Evolutionary conservation across 805 yeast species (phyloP).

Genomic region (Candida gorgasii): DNA sequence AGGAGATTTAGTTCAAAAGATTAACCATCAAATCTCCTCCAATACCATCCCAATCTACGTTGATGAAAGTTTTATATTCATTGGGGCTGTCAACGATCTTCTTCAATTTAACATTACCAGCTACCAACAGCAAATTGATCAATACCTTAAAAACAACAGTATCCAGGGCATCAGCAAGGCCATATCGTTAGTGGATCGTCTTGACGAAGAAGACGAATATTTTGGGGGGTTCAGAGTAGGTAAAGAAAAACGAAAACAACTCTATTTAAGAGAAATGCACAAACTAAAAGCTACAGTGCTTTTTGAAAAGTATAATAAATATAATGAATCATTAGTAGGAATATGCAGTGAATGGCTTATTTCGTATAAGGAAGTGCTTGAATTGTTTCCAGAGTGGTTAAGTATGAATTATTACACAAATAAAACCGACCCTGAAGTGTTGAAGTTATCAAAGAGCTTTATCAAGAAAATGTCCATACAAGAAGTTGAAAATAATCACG

Average conservation of each 20-base stretch:
- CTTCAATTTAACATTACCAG: conserved; percentile 30
- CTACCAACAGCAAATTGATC: conserved; percentile 37
- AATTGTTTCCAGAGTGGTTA: conserved; percentile 40
- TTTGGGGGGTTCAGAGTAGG: conserved; percentile 21
- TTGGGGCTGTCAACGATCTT: conserved; percentile 33
- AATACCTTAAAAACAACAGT: conserved; percentile 32
- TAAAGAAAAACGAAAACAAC: conserved; percentile 29
- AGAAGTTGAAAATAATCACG: conserved; percentile 11
- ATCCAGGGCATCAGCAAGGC: conserved; percentile 36
- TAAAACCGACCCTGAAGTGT: neutral
- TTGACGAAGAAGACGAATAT: conserved; percentile 25
- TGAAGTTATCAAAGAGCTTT: conserved; percentile 9
- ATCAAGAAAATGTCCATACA: conserved; percentile 16
- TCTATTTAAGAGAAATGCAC: conserved; percentile 36
- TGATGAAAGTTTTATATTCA: conserved; percentile 12
- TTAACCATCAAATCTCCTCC: conserved; percentile 33
- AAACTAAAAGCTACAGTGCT: conserved; percentile 31
- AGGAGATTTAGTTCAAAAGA: conserved; percentile 37
- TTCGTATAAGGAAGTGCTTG: conserved; percentile 33
- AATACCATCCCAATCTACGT: conserved; percentile 13
- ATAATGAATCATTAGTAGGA: conserved; percentile 40
- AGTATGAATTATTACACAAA: conserved; percentile 21
- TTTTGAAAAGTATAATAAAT: conserved; percentile 35
- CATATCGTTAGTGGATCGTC: conserved; percentile 28
- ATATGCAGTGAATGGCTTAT: conserved; percentile 44